Percentiles rank a stretch among this genome's conserved stretches.
These are phyloP conservation scores for Solanum bulbocastanum DNA, from an alignment of 257 asterid species.

Conservation along the genomic window DNA sequence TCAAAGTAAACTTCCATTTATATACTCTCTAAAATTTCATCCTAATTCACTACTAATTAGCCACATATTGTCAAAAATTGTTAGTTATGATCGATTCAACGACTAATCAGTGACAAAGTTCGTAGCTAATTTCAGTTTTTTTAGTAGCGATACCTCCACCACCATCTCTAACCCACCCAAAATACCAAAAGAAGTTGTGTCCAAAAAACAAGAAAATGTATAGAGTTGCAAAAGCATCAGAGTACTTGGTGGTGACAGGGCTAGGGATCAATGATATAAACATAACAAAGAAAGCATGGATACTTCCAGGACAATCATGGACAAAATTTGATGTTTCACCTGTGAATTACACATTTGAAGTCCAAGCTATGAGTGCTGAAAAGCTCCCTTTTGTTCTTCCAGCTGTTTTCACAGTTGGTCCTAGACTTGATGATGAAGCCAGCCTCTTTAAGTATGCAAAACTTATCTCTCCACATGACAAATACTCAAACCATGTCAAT, in stretches of 20 bases:
- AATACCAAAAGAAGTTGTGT: not conserved
- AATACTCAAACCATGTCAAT: slow-evolving; percentile 41
- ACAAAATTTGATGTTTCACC: slow-evolving; percentile 42
- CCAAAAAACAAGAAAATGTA: slow-evolving; percentile 18
- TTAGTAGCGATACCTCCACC: not conserved
- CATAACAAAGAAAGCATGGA: slow-evolving; percentile 50
- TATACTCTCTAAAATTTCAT: not conserved
- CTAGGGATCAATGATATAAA: slow-evolving; percentile 29
- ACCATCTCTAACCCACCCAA: not conserved
- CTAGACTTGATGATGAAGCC: slow-evolving; percentile 24
- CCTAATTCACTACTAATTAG: not conserved
- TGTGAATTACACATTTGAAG: slow-evolving; percentile 62
- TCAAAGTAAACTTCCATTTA: not conserved
- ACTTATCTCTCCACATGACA: slow-evolving; percentile 57
- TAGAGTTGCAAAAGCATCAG: slow-evolving; percentile 53
- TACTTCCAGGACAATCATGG: slow-evolving; percentile 46
- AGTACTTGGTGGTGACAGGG: slow-evolving; percentile 61
- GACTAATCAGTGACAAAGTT: not conserved
- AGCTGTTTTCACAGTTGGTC: slow-evolving; percentile 72
- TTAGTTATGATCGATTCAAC: not conserved
- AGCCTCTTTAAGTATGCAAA: slow-evolving; percentile 48
- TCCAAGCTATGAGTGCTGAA: slow-evolving; percentile 74
- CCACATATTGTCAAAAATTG: not conserved
- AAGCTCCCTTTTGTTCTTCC: slow-evolving; percentile 66
- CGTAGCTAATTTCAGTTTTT: not conserved